Base-by-base conservation (phyloP, 202 grass and related monocot species). In the Alloteropsis angusta region DNA sequence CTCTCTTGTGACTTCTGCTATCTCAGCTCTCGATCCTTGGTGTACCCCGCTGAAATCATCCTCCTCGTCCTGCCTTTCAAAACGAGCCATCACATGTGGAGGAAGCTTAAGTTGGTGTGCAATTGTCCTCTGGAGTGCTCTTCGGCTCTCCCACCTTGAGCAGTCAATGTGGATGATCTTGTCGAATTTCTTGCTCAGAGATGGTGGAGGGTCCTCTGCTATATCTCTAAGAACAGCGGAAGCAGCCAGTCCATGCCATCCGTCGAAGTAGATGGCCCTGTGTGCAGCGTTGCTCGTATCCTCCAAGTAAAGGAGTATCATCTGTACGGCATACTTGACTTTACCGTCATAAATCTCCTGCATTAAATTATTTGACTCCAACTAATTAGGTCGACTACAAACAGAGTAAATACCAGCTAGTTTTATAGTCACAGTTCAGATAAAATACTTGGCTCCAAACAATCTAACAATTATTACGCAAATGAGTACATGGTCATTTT, bases 141-240 rank as follows among this genome's bases (percentile, higher is more conserved):
- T 72, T 19, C 2, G 35, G 25, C 45, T 78, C 32, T 78, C 64
- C 74, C 74, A 84, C 5, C 46, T 72, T 0, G 66, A 71, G 46
- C 75, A 78, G 10, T 79, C 82, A 12, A 79, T 1, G 9, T 66
- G 80, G 36, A 82, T 43, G 12, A 82, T 74, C 25, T 16, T 55
- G 3, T 65, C 0, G 0, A 74, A 82, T 23, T 18, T 74, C 25
- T 74, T 11, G 12, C 0, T 21, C 25, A 74, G 5, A 44, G 60
- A 66, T 3, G 3, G 0, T 0, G 37, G 17, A 17, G 80, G 70
- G 1, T 74, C 0, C 4, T 65, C 0, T 1, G 60, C 80, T 54
- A 82, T 82, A 0, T 22, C 47, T 44, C 17, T 35, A 11, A 75
- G 70, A 35, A 74, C 80, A 1, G 47, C 17, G 5, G 59, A 74